Evolutionary conservation across 108 stramenopile species (phyloP).

Genomic region (Pelagomonas calceolata): DNA sequence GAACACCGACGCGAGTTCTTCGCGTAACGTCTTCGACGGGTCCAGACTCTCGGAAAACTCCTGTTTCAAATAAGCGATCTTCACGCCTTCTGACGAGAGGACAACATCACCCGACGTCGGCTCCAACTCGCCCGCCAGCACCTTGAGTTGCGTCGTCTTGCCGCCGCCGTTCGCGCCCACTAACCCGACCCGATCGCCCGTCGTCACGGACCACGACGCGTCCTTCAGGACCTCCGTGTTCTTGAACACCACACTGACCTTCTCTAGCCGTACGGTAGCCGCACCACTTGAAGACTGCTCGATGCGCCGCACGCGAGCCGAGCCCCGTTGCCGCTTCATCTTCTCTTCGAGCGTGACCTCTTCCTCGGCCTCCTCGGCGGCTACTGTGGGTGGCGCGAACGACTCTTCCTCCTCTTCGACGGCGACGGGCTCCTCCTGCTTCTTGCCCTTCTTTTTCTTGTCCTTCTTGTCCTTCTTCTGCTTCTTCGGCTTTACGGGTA

Average conservation of each 20-base stretch:
- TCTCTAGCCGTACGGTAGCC: conserved; percentile 69
- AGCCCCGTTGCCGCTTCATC: conserved; percentile 77
- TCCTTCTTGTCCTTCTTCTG: conserved; percentile 27
- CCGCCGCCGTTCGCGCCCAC: conserved; percentile 69
- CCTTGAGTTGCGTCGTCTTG: conserved; percentile 82
- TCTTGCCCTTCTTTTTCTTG: conserved; percentile 4
- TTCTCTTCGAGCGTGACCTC: conserved; percentile 71
- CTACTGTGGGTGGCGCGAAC: conserved; percentile 9
- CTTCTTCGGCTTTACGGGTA: conserved; percentile 30
- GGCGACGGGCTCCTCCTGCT: not conserved
- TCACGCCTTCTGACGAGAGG: conserved; percentile 58
- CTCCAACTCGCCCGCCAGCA: conserved; percentile 81
- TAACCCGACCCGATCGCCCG: conserved; percentile 84
- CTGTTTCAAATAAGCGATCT: conserved; percentile 84
- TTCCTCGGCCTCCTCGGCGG: not conserved
- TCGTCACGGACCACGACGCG: conserved; percentile 85
- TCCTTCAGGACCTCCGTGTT: conserved; percentile 83
- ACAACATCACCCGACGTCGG: conserved; percentile 85
- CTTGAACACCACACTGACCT: conserved; percentile 77
- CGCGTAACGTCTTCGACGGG: conserved; percentile 55
- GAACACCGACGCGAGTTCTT: conserved; percentile 83
- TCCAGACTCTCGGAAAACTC: conserved; percentile 88
- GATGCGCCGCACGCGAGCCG: conserved; percentile 79
- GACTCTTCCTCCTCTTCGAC: not conserved
- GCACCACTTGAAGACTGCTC: conserved; percentile 72